Conservation (phyloP, 257 asterid genomes). For the Galeopsis tetrahit region DNA sequence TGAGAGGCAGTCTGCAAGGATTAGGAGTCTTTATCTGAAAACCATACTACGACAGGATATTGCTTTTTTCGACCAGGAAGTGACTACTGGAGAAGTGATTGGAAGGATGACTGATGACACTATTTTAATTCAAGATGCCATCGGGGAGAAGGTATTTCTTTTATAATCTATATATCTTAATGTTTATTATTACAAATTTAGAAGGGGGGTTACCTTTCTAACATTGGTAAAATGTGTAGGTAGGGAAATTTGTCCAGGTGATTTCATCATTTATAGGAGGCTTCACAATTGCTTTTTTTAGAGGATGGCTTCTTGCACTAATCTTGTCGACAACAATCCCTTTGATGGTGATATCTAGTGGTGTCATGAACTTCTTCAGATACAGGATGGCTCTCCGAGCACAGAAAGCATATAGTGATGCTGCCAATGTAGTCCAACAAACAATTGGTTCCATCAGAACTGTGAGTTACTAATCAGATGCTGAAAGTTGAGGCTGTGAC, state of each 20-base stretch:
- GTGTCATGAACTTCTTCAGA: conserved; percentile 26
- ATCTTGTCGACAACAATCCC: conserved; percentile 42
- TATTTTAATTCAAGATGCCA: conserved; percentile 54
- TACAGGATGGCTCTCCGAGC: conserved; percentile 33
- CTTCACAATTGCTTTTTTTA: conserved; percentile 43
- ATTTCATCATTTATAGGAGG: conserved; percentile 42
- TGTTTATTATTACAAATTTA: neutral
- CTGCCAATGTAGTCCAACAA: conserved; percentile 50
- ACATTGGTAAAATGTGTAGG: conserved; percentile 31
- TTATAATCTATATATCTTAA: neutral
- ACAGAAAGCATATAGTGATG: conserved; percentile 41
- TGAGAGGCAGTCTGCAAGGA: conserved; percentile 59
- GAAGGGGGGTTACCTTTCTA: neutral
- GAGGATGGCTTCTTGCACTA: conserved; percentile 55
- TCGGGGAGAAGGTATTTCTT: conserved; percentile 54
- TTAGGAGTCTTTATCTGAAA: conserved; percentile 46
- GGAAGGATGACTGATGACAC: conserved; percentile 54
- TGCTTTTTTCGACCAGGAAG: conserved; percentile 58
- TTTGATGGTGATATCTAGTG: conserved; percentile 32
- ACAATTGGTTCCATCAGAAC: conserved; percentile 53
- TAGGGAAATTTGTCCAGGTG: conserved; percentile 47
- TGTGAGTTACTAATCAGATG: conserved; percentile 32
- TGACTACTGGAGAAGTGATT: conserved; percentile 53
- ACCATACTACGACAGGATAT: conserved; percentile 58
- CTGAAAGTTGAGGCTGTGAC: neutral